Conservation (phyloP, 306 rosid genomes). For the Luffa acutangula region DNA sequence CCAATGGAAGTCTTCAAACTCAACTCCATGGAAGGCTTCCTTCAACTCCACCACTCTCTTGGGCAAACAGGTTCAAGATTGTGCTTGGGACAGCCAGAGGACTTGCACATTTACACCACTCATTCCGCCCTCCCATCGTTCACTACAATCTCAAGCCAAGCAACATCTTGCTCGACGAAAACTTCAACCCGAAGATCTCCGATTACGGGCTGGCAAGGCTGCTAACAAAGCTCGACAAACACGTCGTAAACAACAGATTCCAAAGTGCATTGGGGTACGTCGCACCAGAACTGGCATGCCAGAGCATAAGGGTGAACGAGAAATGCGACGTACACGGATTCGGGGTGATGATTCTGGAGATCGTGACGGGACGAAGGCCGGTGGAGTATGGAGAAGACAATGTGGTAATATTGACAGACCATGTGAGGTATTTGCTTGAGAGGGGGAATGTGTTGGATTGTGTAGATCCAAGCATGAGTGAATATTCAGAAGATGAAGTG, state of each 20-base stretch:
- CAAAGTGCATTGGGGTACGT: constrained; percentile 58
- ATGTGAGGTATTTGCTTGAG: constrained; percentile 49
- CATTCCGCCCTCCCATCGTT: constrained; percentile 47
- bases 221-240: constrained; percentile 40
- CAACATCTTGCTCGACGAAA: constrained; percentile 48
- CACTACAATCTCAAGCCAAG: constrained; percentile 65
- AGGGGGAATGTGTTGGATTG: constrained; percentile 58
- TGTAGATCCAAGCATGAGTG: constrained; percentile 46
- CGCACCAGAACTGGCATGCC: constrained; percentile 63
- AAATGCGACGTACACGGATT: constrained; percentile 59
- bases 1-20: constrained; percentile 48
- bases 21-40: constrained; percentile 49
- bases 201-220: constrained; percentile 54
- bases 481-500: constrained; percentile 49
- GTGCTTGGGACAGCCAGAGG: constrained; percentile 64
- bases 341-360: constrained; percentile 60
- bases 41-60: constrained; percentile 44
- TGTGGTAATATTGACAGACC: constrained; percentile 50
- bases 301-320: constrained; percentile 58
- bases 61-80: constrained; percentile 48
- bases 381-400: constrained; percentile 63
- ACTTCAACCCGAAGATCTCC: constrained; percentile 41
- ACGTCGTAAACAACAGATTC: constrained; percentile 46
- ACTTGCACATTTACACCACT: constrained; percentile 53
- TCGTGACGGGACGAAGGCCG: constrained; percentile 59